Base-by-base conservation (phyloP, 352 stramenopile genomes). In the Phytophthora lateralis region DNA sequence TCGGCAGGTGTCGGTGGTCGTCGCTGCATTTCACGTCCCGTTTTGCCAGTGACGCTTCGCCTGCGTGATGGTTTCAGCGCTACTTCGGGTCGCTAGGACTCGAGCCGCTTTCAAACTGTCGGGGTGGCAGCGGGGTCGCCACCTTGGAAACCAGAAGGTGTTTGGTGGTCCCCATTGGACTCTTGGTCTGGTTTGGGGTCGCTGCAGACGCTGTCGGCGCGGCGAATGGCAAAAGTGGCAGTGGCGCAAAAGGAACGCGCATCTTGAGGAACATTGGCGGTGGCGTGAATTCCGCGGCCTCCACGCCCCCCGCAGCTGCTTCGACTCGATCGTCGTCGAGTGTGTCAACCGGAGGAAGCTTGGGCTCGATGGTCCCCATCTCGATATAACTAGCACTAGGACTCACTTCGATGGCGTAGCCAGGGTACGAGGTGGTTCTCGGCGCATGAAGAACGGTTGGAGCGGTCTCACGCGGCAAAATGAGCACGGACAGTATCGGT, bases 351-450 rank as follows among this genome's bases (percentile, higher is more conserved):
- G 68, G 55, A 3, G 82, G 73, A n/a, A 82, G 41, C 18, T 79
- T 63, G 15, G 78, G 76, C 60, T 90, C 80, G 48, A 89, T 78
- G 7, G 82, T 82, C 29, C 76, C 75, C 42, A 77, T 74, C 41
- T 89, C 75, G 5, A 92, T 74, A 54, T 78, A 80, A 30, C 68
- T 82, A 14, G 78, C 60, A 47, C 67, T 77, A 14, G 77, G 71
- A 21, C 61, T 76, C 53, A 92, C 73, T 3, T 89, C 79, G 42
- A 85, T 70, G 2, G 79, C 68, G 48, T 83, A 80, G 0, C 69
- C 73, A 20, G 65, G 58, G 32, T 81, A 87, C 12, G 63, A 66
- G 26, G 79, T 76, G 14, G 66, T 73, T 45, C 76, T 67, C 17
- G 73, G 59, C 15, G 58, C 59, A 55, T 78, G 71, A 4, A 52